Base-by-base conservation (phyloP, 208 protist species). In the Leishmania major region DNA sequence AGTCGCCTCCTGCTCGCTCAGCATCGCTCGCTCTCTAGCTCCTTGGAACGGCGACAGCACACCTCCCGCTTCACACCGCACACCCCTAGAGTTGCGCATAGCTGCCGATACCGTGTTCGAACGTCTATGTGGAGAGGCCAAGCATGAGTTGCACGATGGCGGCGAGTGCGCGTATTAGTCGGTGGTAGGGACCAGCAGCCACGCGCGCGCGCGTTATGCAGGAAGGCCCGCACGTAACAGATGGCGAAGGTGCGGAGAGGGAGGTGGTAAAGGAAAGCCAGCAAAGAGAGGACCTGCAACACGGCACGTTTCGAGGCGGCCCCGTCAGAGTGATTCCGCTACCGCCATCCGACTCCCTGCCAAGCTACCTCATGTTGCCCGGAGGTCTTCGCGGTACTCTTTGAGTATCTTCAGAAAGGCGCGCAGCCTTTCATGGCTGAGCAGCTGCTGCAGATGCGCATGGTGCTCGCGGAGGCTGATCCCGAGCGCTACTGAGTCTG, bases 381-480 rank as follows among this genome's bases (percentile, higher is more conserved):
- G 79, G 37, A 79, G 77, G 79, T 89, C 86, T 53, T 84, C 71
- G 60, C 86, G 86, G 74, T 89, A 84, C 7, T 77, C 70, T 11
- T 79, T 70, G 66, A 87, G 75, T 25, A 84, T 57, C 45, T 71
- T 74, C 15, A 89, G 37, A 45, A 89, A 89, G 22, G 62, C 25
- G 15, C 77, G 53, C 43, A 87, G 79, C 77, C 84, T 82, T 43
- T 82, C 75, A 45, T 79, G 77, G 15, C 69, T 74, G 70, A 88
- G 76, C 10, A 92, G 75, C 80, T 82, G 79, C 47, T 79, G 66
- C 62, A 90, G 79, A 64, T 86, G 84, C 7, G 84, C 87, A 47
- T 89, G 78, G 72, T 92, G 89, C 79, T 89, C 81, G 11, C 66
- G 74, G 75, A 92, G 70, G 60, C 81, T 83, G 0, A 90, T 75